phyloP scores from a whole-genome alignment of 1,284 basidiomycete genomes.

The Hymenochaete sp. region DNA sequence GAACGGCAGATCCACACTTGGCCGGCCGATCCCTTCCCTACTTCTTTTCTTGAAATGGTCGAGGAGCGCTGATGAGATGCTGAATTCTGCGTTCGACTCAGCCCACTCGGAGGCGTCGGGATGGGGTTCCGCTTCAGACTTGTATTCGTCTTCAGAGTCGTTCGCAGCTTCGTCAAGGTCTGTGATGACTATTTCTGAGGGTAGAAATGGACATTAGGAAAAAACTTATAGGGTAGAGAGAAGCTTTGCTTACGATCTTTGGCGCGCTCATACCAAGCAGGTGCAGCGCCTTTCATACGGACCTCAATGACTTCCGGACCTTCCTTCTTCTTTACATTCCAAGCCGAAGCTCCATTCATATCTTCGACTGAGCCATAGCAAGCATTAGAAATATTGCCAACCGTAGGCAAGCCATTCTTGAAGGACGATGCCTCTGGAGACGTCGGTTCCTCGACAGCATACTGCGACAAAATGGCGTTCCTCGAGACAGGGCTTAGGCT shows the following conservation, averaged over 20 bases:
- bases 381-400: neutral
- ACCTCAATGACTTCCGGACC: too few relatives aligned
- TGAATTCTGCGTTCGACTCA: conserved; percentile 17
- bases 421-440: conserved; percentile 6
- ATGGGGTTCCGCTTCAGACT: conserved; percentile 16
- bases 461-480: conserved; percentile 3
- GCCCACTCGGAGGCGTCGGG: conserved; percentile 14
- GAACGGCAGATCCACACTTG: too few relatives aligned
- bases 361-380: too few relatives aligned
- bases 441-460: conserved; percentile 15
- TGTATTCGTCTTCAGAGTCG: conserved; percentile 17
- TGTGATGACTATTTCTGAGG: conserved; percentile 17
- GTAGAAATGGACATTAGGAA: neutral
- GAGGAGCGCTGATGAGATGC: conserved; percentile 14
- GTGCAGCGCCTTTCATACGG: conserved; percentile 16
- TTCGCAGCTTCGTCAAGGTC: conserved; percentile 14
- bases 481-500: conserved; percentile 9
- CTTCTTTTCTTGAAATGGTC: conserved; percentile 16
- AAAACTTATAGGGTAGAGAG: neutral
- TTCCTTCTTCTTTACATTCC: too few relatives aligned
- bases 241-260: conserved; percentile 13
- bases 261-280: conserved; percentile 17
- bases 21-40: too few relatives aligned
- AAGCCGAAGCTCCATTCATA: too few relatives aligned
- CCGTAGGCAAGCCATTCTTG: neutral